Percentiles rank a stretch among this genome's conserved stretches.
These are phyloP conservation scores for Trametes pubescens DNA, from an alignment of 1,284 basidiomycete species.

Conservation along the genomic window DNA sequence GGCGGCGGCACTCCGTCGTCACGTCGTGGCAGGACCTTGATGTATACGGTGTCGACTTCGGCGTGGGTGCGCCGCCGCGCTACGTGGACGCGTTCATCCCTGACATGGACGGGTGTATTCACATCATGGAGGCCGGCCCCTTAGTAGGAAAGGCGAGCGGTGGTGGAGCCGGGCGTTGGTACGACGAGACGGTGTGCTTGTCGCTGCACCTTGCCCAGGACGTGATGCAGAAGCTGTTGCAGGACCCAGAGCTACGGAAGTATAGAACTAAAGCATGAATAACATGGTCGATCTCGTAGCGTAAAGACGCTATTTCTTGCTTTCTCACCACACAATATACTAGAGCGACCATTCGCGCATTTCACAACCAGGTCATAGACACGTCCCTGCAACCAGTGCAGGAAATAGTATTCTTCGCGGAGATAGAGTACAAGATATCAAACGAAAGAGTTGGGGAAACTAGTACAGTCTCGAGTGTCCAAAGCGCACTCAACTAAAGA, in stretches of 20 bases:
- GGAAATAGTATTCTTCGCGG: background rate
- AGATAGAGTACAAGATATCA: constrained; percentile 13
- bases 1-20: constrained; percentile 1
- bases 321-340: too few relatives aligned
- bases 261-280: background rate
- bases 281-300: background rate
- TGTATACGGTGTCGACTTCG: constrained; percentile 1
- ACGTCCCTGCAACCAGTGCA: constrained; percentile 9
- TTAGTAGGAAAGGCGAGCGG: background rate
- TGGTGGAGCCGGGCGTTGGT: background rate
- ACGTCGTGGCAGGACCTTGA: constrained; percentile 5
- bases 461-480: constrained; percentile 23
- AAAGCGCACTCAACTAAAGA: background rate
- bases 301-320: too few relatives aligned
- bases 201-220: constrained; percentile 4
- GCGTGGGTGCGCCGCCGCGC: background rate
- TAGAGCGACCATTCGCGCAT: too few relatives aligned
- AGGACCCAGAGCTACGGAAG: constrained; percentile 1
- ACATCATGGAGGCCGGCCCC: constrained; percentile 47
- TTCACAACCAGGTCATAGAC: background rate
- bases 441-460: background rate
- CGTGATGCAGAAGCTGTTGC: constrained; percentile 4
- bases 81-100: constrained; percentile 8
- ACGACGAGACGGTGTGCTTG: constrained; percentile 3
- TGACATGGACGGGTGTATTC: constrained; percentile 46